Evolutionary conservation across 495 filamentous ascomycete genomes (phyloP).

Genomic region (Talaromyces thailandensis): DNA sequence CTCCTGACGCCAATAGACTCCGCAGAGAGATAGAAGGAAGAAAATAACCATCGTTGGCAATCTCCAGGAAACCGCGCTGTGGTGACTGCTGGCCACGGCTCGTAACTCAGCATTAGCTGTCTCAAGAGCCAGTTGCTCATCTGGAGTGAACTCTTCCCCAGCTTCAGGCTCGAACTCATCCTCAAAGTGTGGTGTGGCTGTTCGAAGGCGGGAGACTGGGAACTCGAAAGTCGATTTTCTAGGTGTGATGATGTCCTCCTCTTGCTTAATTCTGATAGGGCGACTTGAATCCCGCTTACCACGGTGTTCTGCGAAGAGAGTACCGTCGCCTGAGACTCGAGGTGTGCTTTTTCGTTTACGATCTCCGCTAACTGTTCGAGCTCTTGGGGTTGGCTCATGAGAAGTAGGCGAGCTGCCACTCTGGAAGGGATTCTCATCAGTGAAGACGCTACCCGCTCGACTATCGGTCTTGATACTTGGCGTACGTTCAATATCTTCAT

Average conservation of each 20-base stretch:
- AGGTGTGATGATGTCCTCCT: conserved; percentile 27
- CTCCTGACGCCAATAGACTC: conserved; percentile 81
- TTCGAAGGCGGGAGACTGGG: conserved; percentile 21
- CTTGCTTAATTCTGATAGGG: conserved; percentile 26
- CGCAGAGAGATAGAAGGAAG: conserved; percentile 61
- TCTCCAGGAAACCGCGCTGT: conserved; percentile 28
- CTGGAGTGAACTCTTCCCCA: conserved; percentile 90
- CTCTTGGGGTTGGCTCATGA: conserved; percentile 18
- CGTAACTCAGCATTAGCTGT: conserved; percentile 41
- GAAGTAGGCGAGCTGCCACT: conserved; percentile 58
- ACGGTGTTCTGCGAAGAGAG: conserved; percentile 22
- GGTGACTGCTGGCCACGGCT: conserved; percentile 12
- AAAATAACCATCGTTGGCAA: conserved; percentile 59
- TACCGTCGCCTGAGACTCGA: conserved; percentile 26
- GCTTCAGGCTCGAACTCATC: conserved; percentile 36
- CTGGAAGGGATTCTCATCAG: conserved; percentile 89
- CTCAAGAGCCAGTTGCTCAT: conserved; percentile 71
- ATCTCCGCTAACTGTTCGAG: conserved; percentile 29
- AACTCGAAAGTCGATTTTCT: conserved; percentile 40
- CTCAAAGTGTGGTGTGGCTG: conserved; percentile 23
- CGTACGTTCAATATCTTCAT: conserved; percentile 19
- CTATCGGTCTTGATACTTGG: conserved; percentile 27
- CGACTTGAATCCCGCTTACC: conserved; percentile 27
- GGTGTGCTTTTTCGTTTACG: conserved; percentile 42
- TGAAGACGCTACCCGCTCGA: conserved; percentile 55